phyloP scores from a whole-genome alignment of 208 protist genomes.

The Crithidia sp. region DNA sequence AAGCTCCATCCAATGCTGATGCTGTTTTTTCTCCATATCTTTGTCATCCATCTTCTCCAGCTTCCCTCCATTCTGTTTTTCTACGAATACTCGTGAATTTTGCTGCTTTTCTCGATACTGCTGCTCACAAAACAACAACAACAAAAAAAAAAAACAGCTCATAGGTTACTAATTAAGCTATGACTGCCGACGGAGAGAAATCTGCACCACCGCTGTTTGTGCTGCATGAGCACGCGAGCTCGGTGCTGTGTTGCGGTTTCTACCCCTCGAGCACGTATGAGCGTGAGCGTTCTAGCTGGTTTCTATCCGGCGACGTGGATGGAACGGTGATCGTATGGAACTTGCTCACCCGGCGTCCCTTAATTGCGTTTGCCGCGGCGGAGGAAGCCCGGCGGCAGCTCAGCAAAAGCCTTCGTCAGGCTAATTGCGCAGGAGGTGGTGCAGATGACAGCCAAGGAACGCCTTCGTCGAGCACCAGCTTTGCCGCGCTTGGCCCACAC shows the following conservation, averaged over 20 bases:
- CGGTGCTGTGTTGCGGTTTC: conserved; percentile 68
- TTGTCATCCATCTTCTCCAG: too few species aligned
- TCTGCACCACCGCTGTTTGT: conserved; percentile 62
- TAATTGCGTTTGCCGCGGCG: conserved; percentile 48
- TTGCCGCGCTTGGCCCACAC: conserved; percentile 16
- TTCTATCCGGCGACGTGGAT: conserved; percentile 75
- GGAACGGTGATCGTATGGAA: conserved; percentile 78
- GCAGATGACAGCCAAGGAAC: too few species aligned
- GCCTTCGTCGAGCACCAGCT: background rate
- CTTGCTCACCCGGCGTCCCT: conserved; percentile 46
- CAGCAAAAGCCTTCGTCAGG: background rate
- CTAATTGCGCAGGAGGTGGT: background rate
- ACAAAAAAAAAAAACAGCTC: too few species aligned
- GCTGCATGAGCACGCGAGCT: conserved; percentile 56
- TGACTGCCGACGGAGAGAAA: conserved; percentile 2
- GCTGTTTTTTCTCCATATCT: too few species aligned
- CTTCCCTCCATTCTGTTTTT: too few species aligned
- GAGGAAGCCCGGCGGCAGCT: conserved; percentile 15
- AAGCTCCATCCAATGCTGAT: too few species aligned
- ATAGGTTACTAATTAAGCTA: background rate
- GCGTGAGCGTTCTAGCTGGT: conserved; percentile 39
- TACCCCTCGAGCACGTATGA: conserved; percentile 28
- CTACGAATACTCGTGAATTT: too few species aligned
- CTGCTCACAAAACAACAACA: too few species aligned
- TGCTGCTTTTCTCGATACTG: too few species aligned